These are phyloP conservation scores for Endocarpon pusillum DNA, from an alignment of 495 filamentous ascomycete species.

Conservation along the genomic window DNA sequence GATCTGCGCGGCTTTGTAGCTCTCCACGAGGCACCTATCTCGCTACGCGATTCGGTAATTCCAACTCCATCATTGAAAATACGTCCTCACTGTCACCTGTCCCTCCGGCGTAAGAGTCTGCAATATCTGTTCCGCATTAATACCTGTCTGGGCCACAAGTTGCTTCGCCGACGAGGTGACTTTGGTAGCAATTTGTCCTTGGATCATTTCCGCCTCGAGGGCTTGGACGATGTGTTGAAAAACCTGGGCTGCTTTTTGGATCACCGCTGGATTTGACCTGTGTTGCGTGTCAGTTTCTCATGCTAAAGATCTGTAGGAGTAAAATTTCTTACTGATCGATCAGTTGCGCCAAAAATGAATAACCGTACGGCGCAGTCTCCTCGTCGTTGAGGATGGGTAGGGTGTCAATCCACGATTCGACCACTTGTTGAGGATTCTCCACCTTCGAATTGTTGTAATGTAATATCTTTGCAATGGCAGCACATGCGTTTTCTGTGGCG, in stretches of 20 bases:
- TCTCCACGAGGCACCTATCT: too few species aligned
- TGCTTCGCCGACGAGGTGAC: conserved; percentile 58
- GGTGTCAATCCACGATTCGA: conserved; percentile 69
- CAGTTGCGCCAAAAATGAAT: conserved; percentile 75
- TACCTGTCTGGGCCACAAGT: conserved; percentile 47
- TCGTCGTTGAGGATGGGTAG: conserved; percentile 89
- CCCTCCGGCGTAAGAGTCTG: conserved; percentile 54
- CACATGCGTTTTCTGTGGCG: conserved; percentile 94
- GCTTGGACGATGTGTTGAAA: conserved; percentile 75
- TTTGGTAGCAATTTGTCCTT: conserved; percentile 57
- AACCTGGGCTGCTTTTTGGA: conserved; percentile 53
- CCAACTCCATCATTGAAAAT: conserved; percentile 43
- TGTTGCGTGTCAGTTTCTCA: conserved; percentile 8
- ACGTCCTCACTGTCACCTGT: conserved; percentile 54
- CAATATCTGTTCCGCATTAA: conserved; percentile 55
- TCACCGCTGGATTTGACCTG: conserved; percentile 77
- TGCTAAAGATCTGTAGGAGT: not conserved
- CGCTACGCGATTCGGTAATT: too few species aligned
- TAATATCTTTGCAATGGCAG: conserved; percentile 89
- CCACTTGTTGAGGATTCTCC: conserved; percentile 50
- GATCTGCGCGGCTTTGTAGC: too few species aligned
- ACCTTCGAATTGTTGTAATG: conserved; percentile 71
- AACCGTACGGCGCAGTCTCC: conserved; percentile 93
- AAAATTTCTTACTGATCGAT: conserved; percentile 75
- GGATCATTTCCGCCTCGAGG: conserved; percentile 76